Percentiles rank a stretch among this genome's conserved stretches.
phyloP scores from a whole-genome alignment of 805 yeast genomes.

The Candida incommunis region DNA sequence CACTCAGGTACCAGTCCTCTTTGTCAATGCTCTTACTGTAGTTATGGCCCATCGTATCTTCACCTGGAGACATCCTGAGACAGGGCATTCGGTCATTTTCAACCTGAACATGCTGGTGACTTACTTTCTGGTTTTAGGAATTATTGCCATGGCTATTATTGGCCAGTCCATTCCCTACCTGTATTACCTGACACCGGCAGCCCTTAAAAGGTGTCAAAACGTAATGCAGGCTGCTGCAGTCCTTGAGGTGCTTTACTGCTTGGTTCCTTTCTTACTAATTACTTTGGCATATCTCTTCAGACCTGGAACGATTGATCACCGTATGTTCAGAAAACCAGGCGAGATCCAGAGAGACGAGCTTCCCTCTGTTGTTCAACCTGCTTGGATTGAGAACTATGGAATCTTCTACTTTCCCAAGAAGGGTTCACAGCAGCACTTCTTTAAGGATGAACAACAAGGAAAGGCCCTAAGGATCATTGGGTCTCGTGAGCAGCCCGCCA shows the following conservation, averaged over 20 bases:
- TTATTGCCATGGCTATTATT: slow-evolving; percentile 54
- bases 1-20: slow-evolving; percentile 41
- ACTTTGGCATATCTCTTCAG: slow-evolving; percentile 37
- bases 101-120: slow-evolving; percentile 35
- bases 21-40: slow-evolving; percentile 44
- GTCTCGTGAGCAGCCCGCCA: slow-evolving; percentile 31
- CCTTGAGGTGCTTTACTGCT: slow-evolving; percentile 35
- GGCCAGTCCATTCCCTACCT: slow-evolving; percentile 48
- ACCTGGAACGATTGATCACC: slow-evolving; percentile 38
- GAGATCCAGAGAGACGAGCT: slow-evolving; percentile 4
- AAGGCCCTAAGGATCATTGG: slow-evolving; percentile 46
- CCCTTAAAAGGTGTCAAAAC: slow-evolving; percentile 36
- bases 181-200: slow-evolving; percentile 33
- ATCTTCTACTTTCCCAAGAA: slow-evolving; percentile 45
- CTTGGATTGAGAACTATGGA: slow-evolving; percentile 59
- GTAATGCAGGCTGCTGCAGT: slow-evolving; percentile 39
- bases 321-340: slow-evolving; percentile 10
- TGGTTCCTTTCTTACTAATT: slow-evolving; percentile 36
- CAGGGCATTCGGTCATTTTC: slow-evolving; percentile 40
- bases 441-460: slow-evolving; percentile 31
- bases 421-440: slow-evolving; percentile 26
- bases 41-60: slow-evolving; percentile 59
- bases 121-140: slow-evolving; percentile 40
- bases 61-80: slow-evolving; percentile 66
- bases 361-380: slow-evolving; percentile 39